Base-by-base conservation (phyloP, 2,329 filamentous ascomycete genomes). In the Stagonosporopsis tanaceti region DNA sequence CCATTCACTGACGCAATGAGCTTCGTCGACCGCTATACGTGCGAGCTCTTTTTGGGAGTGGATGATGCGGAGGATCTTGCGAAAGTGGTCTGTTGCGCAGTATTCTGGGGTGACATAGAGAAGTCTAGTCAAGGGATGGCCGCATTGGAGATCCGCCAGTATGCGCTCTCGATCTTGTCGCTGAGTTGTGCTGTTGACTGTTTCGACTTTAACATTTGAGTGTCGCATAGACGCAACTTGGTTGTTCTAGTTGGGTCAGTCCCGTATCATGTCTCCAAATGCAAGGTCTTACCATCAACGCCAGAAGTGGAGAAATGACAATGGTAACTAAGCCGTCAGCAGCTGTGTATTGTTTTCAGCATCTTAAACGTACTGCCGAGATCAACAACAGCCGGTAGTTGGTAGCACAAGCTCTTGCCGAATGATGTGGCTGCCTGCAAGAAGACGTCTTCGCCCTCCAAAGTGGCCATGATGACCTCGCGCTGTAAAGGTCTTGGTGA, bases 1-100 rank as follows among this genome's bases (percentile, higher is more conserved):
- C 94, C 94, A 97, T 87, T 97, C 93, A 24, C 92, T 96, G 66
- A 98, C 96, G 75, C 94, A 98, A 76, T 98, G 94, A 2, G 94
- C 94, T 78, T 98, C 94, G 71, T 98, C 94, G 55, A 98, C 88
- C 45, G 91, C 94, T 62, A 98, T 87, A 14, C 94, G 87, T 9
- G 90, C 89, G n/a, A 98, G 85, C 77, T 97, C 92, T 55, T 86
- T 85, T 74, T 97, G 93, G 57, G 87, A 81, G 71, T 97, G 81
- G 14, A 97, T 89, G 4, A 90, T 80, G 59, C 85, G 84, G 8
- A 97, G 80, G 46, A 88, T 86, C 59, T 87, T 85, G 37, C 93
- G 89, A 76, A 98, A 97, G 55, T 84, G 83, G 59, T 92, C 85
- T 4, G 87, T 85, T 32, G 89, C 87, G 75, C 94, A 97, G 57